Evolutionary conservation across 139 green algal genomes (phyloP), one percentile per base, ranked within the genome.

Genomic region (Asterochloris erici): DNA sequence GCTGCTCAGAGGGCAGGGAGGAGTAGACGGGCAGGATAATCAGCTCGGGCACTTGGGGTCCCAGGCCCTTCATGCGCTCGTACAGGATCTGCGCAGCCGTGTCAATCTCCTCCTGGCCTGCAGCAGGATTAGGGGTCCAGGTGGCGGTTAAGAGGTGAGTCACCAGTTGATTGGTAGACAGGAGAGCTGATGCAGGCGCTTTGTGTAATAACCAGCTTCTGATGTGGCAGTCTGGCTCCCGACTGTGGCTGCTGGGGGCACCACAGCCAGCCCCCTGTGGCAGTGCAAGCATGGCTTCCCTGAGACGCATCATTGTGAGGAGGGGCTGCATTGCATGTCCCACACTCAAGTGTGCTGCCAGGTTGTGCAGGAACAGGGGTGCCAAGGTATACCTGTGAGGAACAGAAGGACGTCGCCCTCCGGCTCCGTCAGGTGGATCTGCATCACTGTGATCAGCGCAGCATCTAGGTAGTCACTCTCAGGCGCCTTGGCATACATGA

Each of bases 1-100:
- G 95, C 92, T 95, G 93, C 83, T 96, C 94, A 23, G 63, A 88
- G 27, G 94, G 94, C 82, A 98, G 87, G 62, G 90, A 86, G 24
- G 87, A 94, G 91, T 98, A 98, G 29, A 99, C 93, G 4, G 96
- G 96, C 82, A 99, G 89, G 79, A 99, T 95, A 87, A 98, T 97
- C 70, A 98, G 93, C 86, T 98, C 94, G 11, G 93, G 95, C 71
- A 99, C 95, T 0, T 86, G 89, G 1, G 91, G 89, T 0, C 96
- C 96, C 63, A 99, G 89, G 63, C 80, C 87, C 87, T 98, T 97
- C 90, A 99, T 98, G 82, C 96, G 93, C 85, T 98, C 94, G 80
- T 95, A 97, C 84, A 99, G 89, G 16, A 98, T 85, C 83, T 86
- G 84, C 21, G 86, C 87, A 21, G 91, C 91, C 0, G 91, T 94